Conservation (phyloP, 192 early-diverging fungal genomes). For the Funneliformis mosseae region DNA sequence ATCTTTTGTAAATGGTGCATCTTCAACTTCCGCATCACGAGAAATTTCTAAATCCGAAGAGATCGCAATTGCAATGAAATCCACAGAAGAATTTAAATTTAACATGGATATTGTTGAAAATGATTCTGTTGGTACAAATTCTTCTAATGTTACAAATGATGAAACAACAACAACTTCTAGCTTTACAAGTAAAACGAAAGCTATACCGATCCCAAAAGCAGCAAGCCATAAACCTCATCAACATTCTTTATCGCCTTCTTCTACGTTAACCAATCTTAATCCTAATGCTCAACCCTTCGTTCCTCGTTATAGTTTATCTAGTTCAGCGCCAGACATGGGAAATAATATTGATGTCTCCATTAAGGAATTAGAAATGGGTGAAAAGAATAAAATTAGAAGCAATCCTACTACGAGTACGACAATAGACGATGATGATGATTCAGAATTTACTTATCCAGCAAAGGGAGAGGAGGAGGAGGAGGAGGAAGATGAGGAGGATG, state of each 20-base stretch:
- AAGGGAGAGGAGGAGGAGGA: slow-evolving; percentile 24
- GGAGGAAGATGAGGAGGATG: neutral
- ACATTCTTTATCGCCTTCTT: neutral
- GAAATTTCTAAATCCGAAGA: neutral
- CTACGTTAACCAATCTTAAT: slow-evolving; percentile 3
- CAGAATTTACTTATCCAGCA: slow-evolving; percentile 10
- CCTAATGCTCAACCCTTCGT: slow-evolving; percentile 27
- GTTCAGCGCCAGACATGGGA: neutral
- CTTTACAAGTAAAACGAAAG: neutral
- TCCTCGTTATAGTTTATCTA: slow-evolving; percentile 35
- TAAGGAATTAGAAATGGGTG: neutral
- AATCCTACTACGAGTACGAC: neutral
- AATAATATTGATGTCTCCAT: neutral
- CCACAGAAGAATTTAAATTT: neutral
- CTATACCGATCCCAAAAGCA: neutral
- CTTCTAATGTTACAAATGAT: neutral
- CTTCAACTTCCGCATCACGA: neutral
- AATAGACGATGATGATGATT: neutral
- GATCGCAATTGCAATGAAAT: no score
- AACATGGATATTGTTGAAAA: neutral
- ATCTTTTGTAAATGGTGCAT: neutral
- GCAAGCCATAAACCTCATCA: neutral
- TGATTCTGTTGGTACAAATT: neutral
- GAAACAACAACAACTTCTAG: neutral
- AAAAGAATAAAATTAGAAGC: neutral